Evolutionary conservation across 495 filamentous ascomycete genomes (phyloP), one percentile per base, ranked within the genome.

Genomic region (Aspergillus sclerotiicarbonarius): DNA sequence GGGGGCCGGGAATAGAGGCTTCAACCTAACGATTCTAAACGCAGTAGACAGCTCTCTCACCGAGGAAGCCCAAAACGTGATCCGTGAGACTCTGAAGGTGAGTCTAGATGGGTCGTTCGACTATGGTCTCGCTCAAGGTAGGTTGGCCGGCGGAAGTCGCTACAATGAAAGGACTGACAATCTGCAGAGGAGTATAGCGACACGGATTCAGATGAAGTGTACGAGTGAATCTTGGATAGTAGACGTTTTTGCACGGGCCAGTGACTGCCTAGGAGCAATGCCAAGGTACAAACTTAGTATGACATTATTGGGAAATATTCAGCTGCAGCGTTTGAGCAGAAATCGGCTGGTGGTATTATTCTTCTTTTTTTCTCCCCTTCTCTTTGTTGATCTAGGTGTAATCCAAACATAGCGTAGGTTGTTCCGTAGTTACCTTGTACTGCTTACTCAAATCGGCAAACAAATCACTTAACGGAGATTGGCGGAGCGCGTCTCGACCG

Each of bases 91-190:
- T 10, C 62, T 81, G 37, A 62, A 55, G 18, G 60, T 61, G 29
- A 69, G 62, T 9, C 59, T 80, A 0, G 66, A 70, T 45, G 79
- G 79, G 9, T 64, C 68, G 25, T 79, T 82, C 53, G 74, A 78
- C 31, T 80, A 76, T 62, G 62, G 59, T 18, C 55, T 74, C 9
- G 69, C 62, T 33, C 63, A 66, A 49, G 71, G 66, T 68, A 20
- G 16, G 58, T 52, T 29, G 7, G 15, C 16, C 33, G 19, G 25
- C 21, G 16, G 3, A 19, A 25, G 9, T 8, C 9, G 13, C 13
- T 9, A 3, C n/a, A 10, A 12, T 30, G 16, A 29, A 16, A 49
- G n/a, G 4, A 16, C 47, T 50, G 31, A 50, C 47, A 16, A 18
- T 31, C 30, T 4, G 49, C 29, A 35, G 54, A 39, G 45, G 39